A percentile compares a stretch with the other conserved stretches of the same genome.
Evolutionary conservation across 352 stramenopile genomes (phyloP).

Genomic region (Thalassiosira exigua): DNA sequence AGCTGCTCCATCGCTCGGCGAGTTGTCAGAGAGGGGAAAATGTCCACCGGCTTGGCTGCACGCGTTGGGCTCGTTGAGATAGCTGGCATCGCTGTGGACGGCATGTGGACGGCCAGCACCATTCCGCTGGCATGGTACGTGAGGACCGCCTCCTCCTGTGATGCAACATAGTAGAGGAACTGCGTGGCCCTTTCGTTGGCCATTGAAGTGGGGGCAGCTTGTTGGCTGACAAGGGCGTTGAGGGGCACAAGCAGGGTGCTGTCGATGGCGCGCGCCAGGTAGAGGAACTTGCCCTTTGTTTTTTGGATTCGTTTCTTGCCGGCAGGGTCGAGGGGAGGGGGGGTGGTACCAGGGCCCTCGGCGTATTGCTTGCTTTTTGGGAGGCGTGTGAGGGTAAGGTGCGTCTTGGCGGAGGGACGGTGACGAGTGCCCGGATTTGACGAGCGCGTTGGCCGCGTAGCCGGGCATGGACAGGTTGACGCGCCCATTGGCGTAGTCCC

Average conservation of each 20-base stretch:
- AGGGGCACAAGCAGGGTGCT: conserved; percentile 48
- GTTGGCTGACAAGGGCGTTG: conserved; percentile 17
- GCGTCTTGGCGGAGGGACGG: conserved; percentile 23
- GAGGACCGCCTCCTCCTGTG: conserved; percentile 31
- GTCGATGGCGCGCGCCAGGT: conserved; percentile 36
- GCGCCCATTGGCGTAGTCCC: conserved; percentile 32
- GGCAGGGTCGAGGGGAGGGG: neutral
- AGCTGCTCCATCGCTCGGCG: too few species aligned
- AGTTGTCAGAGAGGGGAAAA: conserved; percentile 16
- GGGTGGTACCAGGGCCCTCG: neutral
- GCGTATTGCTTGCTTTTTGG: conserved; percentile 22
- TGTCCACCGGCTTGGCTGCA: conserved; percentile 33
- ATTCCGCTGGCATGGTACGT: conserved; percentile 28
- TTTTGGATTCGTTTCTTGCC: conserved; percentile 29
- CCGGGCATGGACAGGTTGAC: conserved; percentile 36
- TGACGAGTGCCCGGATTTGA: conserved; percentile 4
- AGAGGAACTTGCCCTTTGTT: conserved; percentile 41
- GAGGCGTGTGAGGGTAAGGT: conserved; percentile 11
- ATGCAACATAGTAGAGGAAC: conserved; percentile 37
- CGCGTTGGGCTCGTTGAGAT: conserved; percentile 29
- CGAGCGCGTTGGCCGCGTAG: conserved; percentile 20
- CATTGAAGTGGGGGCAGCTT: neutral
- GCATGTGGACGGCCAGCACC: conserved; percentile 26
- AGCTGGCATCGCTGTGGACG: conserved; percentile 49
- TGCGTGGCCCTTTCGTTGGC: neutral